Conservation (phyloP, 2,329 filamentous ascomycete species). For the Diplocarpon mali region DNA sequence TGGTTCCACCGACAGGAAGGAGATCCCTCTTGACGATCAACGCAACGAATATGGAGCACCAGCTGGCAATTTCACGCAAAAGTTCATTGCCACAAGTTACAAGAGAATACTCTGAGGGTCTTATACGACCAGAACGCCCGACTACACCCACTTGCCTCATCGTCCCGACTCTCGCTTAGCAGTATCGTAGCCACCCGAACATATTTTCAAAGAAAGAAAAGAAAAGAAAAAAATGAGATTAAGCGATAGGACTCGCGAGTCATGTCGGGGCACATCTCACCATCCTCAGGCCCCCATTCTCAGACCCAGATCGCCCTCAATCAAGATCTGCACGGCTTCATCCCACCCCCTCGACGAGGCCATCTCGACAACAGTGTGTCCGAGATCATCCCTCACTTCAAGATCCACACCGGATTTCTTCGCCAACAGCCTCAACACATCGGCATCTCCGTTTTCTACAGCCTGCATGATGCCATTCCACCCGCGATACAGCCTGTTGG, state of each 20-base stretch:
- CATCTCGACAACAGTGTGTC: conserved; percentile 44
- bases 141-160: too few relatives aligned
- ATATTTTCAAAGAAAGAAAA: too few relatives aligned
- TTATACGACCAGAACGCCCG: too few relatives aligned
- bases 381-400: conserved; percentile 41
- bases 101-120: too few relatives aligned
- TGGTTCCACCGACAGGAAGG: too few relatives aligned
- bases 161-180: too few relatives aligned
- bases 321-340: conserved; percentile 41
- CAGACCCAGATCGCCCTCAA: conserved; percentile 8
- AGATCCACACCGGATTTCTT: conserved; percentile 40
- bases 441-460: conserved; percentile 49
- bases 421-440: conserved; percentile 41
- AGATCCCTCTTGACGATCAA: too few relatives aligned
- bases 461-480: conserved; percentile 58
- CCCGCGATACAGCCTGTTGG: conserved; percentile 55
- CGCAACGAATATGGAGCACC: too few relatives aligned
- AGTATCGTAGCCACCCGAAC: neutral
- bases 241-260: neutral
- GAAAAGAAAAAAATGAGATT: neutral
- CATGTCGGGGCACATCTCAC: neutral
- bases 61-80: too few relatives aligned
- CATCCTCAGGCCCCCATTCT: neutral
- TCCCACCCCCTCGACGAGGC: conserved; percentile 47
- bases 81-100: too few relatives aligned